Percentiles rank a stretch among this genome's conserved stretches.
Evolutionary conservation across 371 early-diverging fungal species (phyloP).

Genomic region (Actinomortierella wolfii): DNA sequence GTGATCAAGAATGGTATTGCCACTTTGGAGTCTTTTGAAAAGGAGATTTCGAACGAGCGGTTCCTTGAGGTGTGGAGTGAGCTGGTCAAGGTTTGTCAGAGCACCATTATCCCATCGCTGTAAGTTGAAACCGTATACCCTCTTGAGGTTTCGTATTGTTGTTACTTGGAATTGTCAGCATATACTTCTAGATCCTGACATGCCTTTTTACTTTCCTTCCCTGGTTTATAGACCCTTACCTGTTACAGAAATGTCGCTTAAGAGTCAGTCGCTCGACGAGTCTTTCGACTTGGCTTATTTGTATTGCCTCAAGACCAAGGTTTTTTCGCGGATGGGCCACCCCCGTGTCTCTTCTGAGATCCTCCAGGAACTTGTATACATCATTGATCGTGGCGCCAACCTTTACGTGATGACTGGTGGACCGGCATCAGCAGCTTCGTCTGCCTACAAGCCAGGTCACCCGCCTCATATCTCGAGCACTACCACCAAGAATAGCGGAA

Average conservation of each 20-base stretch:
- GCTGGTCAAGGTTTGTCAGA: slow-evolving; percentile 72
- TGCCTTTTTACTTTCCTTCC: background rate
- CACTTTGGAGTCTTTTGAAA: slow-evolving; percentile 58
- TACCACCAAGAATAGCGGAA: too few species aligned
- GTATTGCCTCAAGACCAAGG: slow-evolving; percentile 65
- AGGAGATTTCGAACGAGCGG: slow-evolving; percentile 61
- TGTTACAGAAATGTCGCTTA: slow-evolving; percentile 61
- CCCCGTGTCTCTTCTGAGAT: slow-evolving; percentile 66
- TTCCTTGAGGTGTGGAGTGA: slow-evolving; percentile 70
- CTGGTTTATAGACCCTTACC: slow-evolving; percentile 46
- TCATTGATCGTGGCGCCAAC: slow-evolving; percentile 60
- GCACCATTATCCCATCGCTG: slow-evolving; percentile 73
- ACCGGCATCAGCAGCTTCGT: slow-evolving; percentile 1
- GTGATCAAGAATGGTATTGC: slow-evolving; percentile 66
- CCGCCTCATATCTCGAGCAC: too few species aligned
- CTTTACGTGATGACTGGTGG: slow-evolving; percentile 22
- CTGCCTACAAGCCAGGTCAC: background rate
- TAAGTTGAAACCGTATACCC: slow-evolving; percentile 23
- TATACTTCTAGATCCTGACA: too few species aligned
- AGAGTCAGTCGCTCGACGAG: slow-evolving; percentile 76
- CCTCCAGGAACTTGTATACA: slow-evolving; percentile 58
- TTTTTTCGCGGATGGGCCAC: slow-evolving; percentile 71
- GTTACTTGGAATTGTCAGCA: too few species aligned
- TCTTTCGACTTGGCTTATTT: slow-evolving; percentile 80
- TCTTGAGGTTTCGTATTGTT: background rate